Percentiles rank a stretch among this genome's conserved stretches.
Conservation (phyloP, 164 flowering plant species). For the Annona squamosa region DNA sequence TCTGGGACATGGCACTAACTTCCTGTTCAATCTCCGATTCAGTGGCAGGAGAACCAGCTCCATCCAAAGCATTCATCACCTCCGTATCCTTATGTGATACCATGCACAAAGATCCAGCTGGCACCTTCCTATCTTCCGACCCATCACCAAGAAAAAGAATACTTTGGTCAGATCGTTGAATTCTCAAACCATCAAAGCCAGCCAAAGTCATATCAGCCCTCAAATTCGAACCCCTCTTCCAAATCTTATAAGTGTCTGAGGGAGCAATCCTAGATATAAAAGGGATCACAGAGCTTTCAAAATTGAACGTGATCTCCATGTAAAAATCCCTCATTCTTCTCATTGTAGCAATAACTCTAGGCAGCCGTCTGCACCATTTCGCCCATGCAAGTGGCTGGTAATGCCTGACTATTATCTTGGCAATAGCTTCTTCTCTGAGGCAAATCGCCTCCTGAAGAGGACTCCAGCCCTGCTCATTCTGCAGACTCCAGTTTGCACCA, state of each 20-base stretch:
- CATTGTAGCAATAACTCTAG: conserved; percentile 63
- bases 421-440: conserved; percentile 53
- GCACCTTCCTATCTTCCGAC: conserved; percentile 70
- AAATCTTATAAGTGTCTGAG: conserved; percentile 79
- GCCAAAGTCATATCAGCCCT: conserved; percentile 93
- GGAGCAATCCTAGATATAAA: conserved; percentile 84
- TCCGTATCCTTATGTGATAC: conserved; percentile 77
- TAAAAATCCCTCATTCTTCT: conserved; percentile 83
- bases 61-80: conserved; percentile 84
- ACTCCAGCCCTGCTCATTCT: conserved; percentile 83
- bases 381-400: conserved; percentile 93
- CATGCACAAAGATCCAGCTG: conserved; percentile 72
- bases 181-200: conserved; percentile 82
- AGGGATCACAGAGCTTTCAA: conserved; percentile 92
- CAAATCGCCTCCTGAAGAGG: conserved; percentile 89
- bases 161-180: conserved; percentile 85
- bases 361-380: conserved; percentile 86
- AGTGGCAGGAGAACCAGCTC: conserved; percentile 65
- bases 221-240: conserved; percentile 85
- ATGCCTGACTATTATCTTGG: conserved; percentile 65
- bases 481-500: conserved; percentile 83
- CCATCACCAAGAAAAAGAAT: conserved; percentile 87
- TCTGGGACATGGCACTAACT: conserved; percentile 78
- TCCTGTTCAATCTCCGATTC: conserved; percentile 75
- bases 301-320: conserved; percentile 84